These are phyloP conservation scores for Hypoxylon intermedium DNA, from an alignment of 495 filamentous ascomycete species.

Conservation along the genomic window DNA sequence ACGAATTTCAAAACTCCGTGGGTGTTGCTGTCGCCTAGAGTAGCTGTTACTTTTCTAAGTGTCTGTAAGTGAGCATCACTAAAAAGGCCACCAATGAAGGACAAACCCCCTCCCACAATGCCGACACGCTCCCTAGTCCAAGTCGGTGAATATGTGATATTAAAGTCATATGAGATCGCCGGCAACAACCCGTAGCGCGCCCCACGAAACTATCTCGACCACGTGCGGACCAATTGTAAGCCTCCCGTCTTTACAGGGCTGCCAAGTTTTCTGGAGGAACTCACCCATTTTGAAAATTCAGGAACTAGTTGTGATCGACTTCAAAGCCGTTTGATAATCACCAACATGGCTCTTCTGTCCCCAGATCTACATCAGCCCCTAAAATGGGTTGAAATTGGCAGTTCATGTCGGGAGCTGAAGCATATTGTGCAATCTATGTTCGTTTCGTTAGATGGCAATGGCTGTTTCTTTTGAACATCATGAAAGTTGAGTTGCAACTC, in stretches of 20 bases:
- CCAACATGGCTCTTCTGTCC: conserved; percentile 10
- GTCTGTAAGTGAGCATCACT: background rate
- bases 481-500: too few species aligned
- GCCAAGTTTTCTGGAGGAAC: background rate
- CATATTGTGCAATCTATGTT: too few species aligned
- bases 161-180: conserved; percentile 15
- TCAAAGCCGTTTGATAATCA: conserved; percentile 33
- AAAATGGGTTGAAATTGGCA: conserved; percentile 1
- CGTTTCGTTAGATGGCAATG: too few species aligned
- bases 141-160: background rate
- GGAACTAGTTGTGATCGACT: conserved; percentile 28
- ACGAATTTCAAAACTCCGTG: too few species aligned
- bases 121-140: background rate
- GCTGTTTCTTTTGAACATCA: too few species aligned
- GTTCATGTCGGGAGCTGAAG: too few species aligned
- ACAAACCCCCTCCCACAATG: background rate
- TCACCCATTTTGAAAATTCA: conserved; percentile 13
- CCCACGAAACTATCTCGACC: conserved; percentile 3
- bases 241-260: conserved; percentile 19
- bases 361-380: conserved; percentile 16
- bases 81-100: background rate
- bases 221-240: conserved; percentile 26
- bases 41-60: background rate
- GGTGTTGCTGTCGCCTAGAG: background rate
- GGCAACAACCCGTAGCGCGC: conserved; percentile 1